These are phyloP conservation scores for Vitis labrusca DNA, from an alignment of 164 flowering plant species.

Conservation along the genomic window DNA sequence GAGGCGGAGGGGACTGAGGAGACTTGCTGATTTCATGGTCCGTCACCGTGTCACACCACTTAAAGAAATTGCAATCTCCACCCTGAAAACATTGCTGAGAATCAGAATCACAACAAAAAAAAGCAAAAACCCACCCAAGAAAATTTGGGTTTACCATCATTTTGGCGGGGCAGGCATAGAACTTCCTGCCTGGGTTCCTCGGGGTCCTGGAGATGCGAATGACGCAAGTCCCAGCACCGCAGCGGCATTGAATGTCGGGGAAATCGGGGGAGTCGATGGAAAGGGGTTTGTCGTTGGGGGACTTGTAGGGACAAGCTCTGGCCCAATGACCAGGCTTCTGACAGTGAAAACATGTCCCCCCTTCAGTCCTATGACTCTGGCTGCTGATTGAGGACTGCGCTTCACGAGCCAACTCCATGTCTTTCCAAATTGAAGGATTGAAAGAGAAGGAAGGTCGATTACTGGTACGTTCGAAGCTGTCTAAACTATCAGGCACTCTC, in stretches of 20 bases:
- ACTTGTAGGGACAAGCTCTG: constrained; percentile 13
- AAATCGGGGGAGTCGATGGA: background rate
- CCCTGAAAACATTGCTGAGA: constrained; percentile 11
- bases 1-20: constrained; percentile 1
- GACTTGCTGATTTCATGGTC: background rate
- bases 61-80: constrained; percentile 16
- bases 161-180: constrained; percentile 22
- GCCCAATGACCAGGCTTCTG: constrained; percentile 24
- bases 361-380: background rate
- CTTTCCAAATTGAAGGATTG: too few species aligned
- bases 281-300: constrained; percentile 1
- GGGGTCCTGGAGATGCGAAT: constrained; percentile 5
- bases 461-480: too few species aligned
- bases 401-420: too few species aligned
- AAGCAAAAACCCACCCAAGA: background rate
- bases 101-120: background rate
- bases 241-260: constrained; percentile 20
- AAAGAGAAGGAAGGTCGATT: too few species aligned
- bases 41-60: constrained; percentile 36
- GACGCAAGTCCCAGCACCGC: constrained; percentile 21
- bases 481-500: too few species aligned
- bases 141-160: constrained; percentile 4
- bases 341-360: constrained; percentile 10
- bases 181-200: constrained; percentile 22
- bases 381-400: too few species aligned